Percentiles rank a stretch among this genome's conserved stretches.
phyloP scores from a whole-genome alignment of 768 basidiomycete species.

The Amylocystis lapponica region DNA sequence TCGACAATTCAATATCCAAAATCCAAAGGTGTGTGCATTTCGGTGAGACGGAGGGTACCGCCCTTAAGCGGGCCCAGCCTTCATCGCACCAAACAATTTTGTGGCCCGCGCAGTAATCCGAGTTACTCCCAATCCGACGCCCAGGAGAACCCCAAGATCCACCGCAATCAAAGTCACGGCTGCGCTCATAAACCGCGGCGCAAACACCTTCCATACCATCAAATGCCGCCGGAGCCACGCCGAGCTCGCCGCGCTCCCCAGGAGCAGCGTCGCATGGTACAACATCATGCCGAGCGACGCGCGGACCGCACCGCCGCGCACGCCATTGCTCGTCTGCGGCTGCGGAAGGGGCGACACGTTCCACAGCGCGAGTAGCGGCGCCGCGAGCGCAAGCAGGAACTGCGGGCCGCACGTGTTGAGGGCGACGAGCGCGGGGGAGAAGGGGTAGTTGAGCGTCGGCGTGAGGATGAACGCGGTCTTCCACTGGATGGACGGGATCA shows the following conservation, averaged over 20 bases:
- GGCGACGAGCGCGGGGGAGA: conserved; percentile 66
- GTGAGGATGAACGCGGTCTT: conserved; percentile 86
- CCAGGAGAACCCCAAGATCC: conserved; percentile 64
- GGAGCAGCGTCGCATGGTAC: conserved; percentile 59
- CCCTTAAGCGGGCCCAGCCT: too few relatives aligned
- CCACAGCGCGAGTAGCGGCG: conserved; percentile 77
- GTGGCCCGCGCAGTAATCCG: conserved; percentile 29
- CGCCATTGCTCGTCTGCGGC: conserved; percentile 22
- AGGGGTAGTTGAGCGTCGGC: conserved; percentile 60
- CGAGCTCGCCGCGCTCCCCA: conserved; percentile 68
- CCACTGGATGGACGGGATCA: conserved; percentile 90
- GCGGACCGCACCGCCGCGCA: conserved; percentile 38
- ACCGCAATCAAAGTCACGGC: conserved; percentile 61
- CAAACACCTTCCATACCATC: conserved; percentile 99
- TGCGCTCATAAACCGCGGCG: conserved; percentile 86
- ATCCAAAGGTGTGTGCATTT: too few relatives aligned
- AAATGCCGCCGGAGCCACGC: conserved; percentile 77
- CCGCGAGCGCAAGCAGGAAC: conserved; percentile 58
- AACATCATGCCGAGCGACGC: conserved; percentile 60
- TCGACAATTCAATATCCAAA: too few relatives aligned
- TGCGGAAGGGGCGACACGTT: conserved; percentile 61
- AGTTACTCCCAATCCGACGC: conserved; percentile 51
- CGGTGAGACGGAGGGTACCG: too few relatives aligned
- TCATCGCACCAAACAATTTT: conserved; percentile 22
- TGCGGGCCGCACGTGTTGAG: conserved; percentile 76